Percentiles rank a stretch among this genome's conserved stretches.
phyloP scores from a whole-genome alignment of 1,284 basidiomycete genomes.

The Takashimella tepidaria region DNA sequence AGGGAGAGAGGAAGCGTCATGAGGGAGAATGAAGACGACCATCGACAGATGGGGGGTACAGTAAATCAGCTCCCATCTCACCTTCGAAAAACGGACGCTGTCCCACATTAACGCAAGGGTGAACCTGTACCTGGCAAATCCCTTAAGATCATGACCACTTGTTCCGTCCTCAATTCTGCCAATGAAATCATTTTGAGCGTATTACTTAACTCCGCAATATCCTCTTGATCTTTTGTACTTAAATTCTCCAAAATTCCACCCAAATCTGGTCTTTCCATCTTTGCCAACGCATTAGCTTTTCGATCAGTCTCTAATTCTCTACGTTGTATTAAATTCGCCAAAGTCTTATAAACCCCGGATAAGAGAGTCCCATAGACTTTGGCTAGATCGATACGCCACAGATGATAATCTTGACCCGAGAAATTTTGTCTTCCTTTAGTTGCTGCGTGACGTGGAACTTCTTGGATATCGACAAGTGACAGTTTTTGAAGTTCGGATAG shows the following conservation, averaged over 20 bases:
- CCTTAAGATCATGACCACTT: constrained; percentile 75
- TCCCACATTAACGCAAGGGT: too few species aligned
- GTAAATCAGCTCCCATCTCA: too few species aligned
- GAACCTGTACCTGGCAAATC: constrained; percentile 55
- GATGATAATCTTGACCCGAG: constrained; percentile 43
- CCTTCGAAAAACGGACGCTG: too few species aligned
- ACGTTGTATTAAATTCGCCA: constrained; percentile 73
- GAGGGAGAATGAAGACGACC: too few species aligned
- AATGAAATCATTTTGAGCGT: constrained; percentile 66
- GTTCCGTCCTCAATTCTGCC: constrained; percentile 73
- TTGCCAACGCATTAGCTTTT: constrained; percentile 63
- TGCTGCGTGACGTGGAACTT: constrained; percentile 72
- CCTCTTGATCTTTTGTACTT: constrained; percentile 41
- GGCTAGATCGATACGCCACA: constrained; percentile 82
- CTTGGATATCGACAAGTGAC: constrained; percentile 78
- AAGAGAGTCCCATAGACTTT: constrained; percentile 74
- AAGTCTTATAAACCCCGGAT: constrained; percentile 73
- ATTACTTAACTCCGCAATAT: constrained; percentile 44
- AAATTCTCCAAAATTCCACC: constrained; percentile 35
- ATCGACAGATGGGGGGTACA: too few species aligned
- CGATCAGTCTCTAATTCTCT: constrained; percentile 65
- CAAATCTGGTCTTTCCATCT: constrained; percentile 73
- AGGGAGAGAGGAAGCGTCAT: too few species aligned
- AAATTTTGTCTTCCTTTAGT: constrained; percentile 64
- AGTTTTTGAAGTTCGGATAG: constrained; percentile 73